phyloP scores from a whole-genome alignment of 1,284 basidiomycete species.

The Cutaneotrichosporon mucoides region DNA sequence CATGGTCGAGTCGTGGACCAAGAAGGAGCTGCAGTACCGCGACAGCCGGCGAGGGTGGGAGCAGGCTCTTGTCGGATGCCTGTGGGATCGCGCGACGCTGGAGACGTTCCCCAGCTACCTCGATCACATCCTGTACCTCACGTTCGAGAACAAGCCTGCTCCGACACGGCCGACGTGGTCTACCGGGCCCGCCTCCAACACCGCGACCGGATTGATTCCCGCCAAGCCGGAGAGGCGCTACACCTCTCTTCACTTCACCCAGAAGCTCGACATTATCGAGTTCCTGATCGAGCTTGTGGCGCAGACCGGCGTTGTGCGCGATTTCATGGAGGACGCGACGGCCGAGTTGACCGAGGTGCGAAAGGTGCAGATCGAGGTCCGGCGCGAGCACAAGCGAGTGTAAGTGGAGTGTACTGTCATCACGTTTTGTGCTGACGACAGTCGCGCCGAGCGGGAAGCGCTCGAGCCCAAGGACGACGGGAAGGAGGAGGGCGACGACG shows the following conservation, averaged over 20 bases:
- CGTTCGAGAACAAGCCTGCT: constrained; percentile 56
- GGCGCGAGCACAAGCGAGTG: constrained; percentile 79
- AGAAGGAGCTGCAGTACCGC: constrained; percentile 31
- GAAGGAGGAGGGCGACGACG: constrained; percentile 61
- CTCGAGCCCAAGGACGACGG: constrained; percentile 44
- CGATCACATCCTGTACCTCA: constrained; percentile 67
- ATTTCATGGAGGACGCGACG: constrained; percentile 86
- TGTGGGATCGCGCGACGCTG: constrained; percentile 82
- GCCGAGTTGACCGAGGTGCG: constrained; percentile 82
- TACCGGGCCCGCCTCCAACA: constrained; percentile 39
- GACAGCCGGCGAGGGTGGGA: constrained; percentile 60
- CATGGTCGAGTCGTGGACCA: constrained; percentile 31
- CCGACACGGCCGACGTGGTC: constrained; percentile 47
- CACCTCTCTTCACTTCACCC: constrained; percentile 63
- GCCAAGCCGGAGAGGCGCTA: constrained; percentile 63
- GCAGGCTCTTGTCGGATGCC: constrained; percentile 73
- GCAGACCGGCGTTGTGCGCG: constrained; percentile 80
- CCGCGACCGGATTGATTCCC: constrained; percentile 34
- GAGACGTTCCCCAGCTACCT: constrained; percentile 69
- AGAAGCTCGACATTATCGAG: constrained; percentile 77
- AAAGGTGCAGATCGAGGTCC: constrained; percentile 93
- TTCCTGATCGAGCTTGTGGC: constrained; percentile 88
- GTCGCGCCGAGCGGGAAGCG: constrained; percentile 46
- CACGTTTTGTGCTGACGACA: constrained; percentile 21
- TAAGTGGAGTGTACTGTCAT: too few species aligned